These are phyloP conservation scores for Ceriops tagal DNA, from an alignment of 345 rosid genomes.

Conservation along the genomic window DNA sequence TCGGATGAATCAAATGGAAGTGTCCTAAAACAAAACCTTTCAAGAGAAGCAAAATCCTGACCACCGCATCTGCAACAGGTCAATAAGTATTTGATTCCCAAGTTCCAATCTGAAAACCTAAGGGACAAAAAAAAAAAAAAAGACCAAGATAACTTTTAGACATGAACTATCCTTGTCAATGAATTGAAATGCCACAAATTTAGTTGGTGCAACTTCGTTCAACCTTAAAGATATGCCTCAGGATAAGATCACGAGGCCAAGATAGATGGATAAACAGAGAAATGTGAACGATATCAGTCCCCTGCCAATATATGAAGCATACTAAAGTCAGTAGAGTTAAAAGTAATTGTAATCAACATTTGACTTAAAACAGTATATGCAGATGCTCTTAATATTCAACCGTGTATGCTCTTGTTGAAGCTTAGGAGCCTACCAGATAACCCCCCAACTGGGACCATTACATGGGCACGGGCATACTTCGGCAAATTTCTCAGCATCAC, in stretches of 20 bases:
- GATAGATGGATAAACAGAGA: constrained; percentile 70
- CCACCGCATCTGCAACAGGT: background rate
- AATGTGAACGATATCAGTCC: constrained; percentile 86
- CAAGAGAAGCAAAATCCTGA: background rate
- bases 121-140: too few species aligned
- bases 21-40: background rate
- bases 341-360: background rate
- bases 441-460: constrained; percentile 92
- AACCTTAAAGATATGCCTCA: constrained; percentile 41
- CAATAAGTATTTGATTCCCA: constrained; percentile 7
- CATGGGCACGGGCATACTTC: constrained; percentile 95
- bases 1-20: constrained; percentile 14
- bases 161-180: background rate
- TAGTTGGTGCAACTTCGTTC: background rate
- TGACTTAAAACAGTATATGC: background rate
- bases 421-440: constrained; percentile 62
- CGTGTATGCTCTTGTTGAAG: constrained; percentile 5
- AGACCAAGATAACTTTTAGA: background rate
- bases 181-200: background rate
- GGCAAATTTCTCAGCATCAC: constrained; percentile 98
- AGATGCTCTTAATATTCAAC: background rate
- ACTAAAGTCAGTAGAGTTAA: background rate
- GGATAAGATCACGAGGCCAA: constrained; percentile 85
- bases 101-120: background rate
- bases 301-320: constrained; percentile 45